These are phyloP conservation scores for Hymenoscyphus infarciens DNA, from an alignment of 2,329 filamentous ascomycete genomes.

Conservation along the genomic window DNA sequence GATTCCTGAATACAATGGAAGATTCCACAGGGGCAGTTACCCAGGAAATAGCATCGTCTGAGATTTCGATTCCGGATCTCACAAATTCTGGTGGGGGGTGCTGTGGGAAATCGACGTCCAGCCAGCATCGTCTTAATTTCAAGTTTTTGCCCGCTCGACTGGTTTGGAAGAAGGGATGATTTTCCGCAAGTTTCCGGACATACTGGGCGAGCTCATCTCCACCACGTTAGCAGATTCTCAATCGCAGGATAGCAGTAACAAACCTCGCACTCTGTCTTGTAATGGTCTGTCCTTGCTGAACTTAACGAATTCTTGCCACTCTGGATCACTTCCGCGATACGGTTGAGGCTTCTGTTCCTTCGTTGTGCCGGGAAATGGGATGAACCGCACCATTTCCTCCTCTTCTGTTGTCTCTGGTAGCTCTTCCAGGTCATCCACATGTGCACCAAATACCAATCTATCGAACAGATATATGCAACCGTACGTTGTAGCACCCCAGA, in stretches of 20 bases:
- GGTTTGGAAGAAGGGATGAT: constrained; percentile 41
- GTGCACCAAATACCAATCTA: constrained; percentile 44
- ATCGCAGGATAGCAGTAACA: constrained; percentile 1
- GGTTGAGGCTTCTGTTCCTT: constrained; percentile 45
- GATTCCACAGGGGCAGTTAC: constrained; percentile 48
- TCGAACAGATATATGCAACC: constrained; percentile 43
- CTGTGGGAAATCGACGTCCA: constrained; percentile 58
- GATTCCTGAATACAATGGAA: constrained; percentile 42
- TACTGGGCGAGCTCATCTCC: constrained; percentile 45
- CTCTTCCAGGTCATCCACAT: constrained; percentile 35
- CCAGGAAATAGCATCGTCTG: constrained; percentile 47
- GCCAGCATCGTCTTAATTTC: constrained; percentile 50
- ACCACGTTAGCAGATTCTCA: constrained; percentile 21
- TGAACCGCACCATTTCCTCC: constrained; percentile 49
- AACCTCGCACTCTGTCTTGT: constrained; percentile 35
- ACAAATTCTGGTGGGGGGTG: constrained; percentile 57
- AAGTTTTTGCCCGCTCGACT: constrained; percentile 46
- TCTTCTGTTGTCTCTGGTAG: constrained; percentile 43
- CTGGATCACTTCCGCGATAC: constrained; percentile 56
- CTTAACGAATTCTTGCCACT: constrained; percentile 59
- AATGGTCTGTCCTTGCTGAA: constrained; percentile 52
- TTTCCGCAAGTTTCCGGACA: constrained; percentile 42
- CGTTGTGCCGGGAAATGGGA: constrained; percentile 60
- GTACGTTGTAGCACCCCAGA: constrained; percentile 36
- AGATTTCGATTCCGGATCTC: constrained; percentile 52